Base-by-base conservation (phyloP, 2,329 filamentous ascomycete species). In the Verticillium zaregamsianum region DNA sequence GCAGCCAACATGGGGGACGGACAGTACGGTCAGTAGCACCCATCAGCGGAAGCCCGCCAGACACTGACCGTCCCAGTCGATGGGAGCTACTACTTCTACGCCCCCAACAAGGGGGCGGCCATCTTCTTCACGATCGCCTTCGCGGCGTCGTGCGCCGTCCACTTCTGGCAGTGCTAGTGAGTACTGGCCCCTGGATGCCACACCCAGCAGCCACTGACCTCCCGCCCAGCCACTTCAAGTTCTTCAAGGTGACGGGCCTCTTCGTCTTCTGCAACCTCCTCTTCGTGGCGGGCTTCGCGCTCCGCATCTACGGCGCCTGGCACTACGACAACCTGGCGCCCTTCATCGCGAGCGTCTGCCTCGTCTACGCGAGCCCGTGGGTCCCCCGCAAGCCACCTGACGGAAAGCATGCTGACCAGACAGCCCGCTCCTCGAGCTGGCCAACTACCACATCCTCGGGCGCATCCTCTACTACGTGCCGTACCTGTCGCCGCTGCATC, bases 361-460 rank as follows among this genome's bases (percentile, higher is more conserved):
- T 76, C 40, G 70, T 70, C 32, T 75, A 76, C 62, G 73, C 72
- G 15, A 70, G 72, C 1, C 74, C 74, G 71, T 75, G 66, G 63
- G 72, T 65, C 32, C 15, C 31, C 5, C 12, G 3, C 17, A 8
- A 2, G 8, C 12, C 8, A 54, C 11, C 17, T 32, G 12, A 9
- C 4, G 17, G 15, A 20, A 20, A 32, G 14, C 55, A 11, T 11
- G 5, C 32, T 61, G 17, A 58, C 31, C 52, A 49, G 9, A 6
- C 55, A 82, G 82, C 17, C 86, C 86, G 0, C 76, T 88, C 3
- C 80, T 87, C 49, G 85, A 86, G 59, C 77, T 86, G 3, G 80
- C 83, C 61, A 87, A 88, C 68, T 89, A 88, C 71, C 81, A 86
- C 66, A 80, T 87, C 61, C 80, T 89, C 28, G 82, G 82, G 2